These are phyloP conservation scores for Hypoxylon sp. DNA, from an alignment of 2,329 filamentous ascomycete genomes.

Conservation along the genomic window DNA sequence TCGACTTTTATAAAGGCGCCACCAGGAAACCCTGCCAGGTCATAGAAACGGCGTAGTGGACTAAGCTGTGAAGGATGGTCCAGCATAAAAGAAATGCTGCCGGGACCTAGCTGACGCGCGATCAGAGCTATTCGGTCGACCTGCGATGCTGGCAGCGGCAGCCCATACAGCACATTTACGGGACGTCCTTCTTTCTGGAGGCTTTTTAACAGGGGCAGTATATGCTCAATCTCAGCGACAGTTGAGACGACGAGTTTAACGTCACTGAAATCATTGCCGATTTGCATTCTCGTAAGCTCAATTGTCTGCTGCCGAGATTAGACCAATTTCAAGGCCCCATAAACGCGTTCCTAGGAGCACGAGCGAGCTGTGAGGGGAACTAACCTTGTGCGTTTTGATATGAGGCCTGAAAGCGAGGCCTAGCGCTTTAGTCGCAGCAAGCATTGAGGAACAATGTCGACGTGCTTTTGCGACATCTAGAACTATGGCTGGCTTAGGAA, in stretches of 20 bases:
- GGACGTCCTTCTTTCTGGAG: background rate
- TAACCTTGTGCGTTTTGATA: conserved; percentile 20
- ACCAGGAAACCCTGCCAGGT: conserved; percentile 4
- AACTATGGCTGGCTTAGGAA: conserved; percentile 14
- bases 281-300: conserved; percentile 15
- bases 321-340: background rate
- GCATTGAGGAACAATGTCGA: conserved; percentile 13
- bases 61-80: conserved; percentile 15
- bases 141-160: conserved; percentile 9
- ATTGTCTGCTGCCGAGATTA: background rate
- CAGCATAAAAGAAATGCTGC: conserved; percentile 12
- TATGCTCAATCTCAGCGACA: conserved; percentile 19
- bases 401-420: conserved; percentile 10
- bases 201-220: conserved; percentile 6
- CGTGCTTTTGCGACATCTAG: conserved; percentile 14
- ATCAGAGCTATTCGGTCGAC: conserved; percentile 3
- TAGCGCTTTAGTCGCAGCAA: conserved; percentile 14
- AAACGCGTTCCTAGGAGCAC: background rate
- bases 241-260: conserved; percentile 20
- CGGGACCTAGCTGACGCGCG: conserved; percentile 5
- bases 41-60: conserved; percentile 4
- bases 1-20: conserved; percentile 8
- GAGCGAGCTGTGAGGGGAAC: background rate
- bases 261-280: background rate
- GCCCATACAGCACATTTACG: conserved; percentile 10